These are phyloP conservation scores for Aeschynomene evenia DNA, from an alignment of 306 rosid species.

Conservation along the genomic window DNA sequence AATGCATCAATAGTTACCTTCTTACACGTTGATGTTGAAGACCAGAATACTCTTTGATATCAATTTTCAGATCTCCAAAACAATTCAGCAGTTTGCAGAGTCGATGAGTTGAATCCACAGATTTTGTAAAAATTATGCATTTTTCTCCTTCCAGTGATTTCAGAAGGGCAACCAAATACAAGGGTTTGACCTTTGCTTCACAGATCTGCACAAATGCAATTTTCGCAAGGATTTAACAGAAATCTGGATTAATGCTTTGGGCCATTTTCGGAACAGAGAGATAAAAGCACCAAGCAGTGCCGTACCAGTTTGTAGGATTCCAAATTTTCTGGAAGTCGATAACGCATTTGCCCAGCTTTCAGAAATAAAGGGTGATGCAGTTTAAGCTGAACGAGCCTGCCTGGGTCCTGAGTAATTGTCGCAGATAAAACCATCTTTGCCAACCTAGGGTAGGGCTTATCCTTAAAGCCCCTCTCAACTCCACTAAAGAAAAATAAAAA, in stretches of 20 bases:
- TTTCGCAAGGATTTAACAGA: not conserved
- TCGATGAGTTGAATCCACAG: slow-evolving; percentile 89
- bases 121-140: slow-evolving; percentile 84
- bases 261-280: not conserved
- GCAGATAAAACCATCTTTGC: slow-evolving; percentile 91
- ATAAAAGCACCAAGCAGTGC: slow-evolving; percentile 8
- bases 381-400: slow-evolving; percentile 82
- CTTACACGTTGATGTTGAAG: slow-evolving; percentile 82
- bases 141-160: slow-evolving; percentile 75
- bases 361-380: slow-evolving; percentile 80
- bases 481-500: slow-evolving; percentile 50
- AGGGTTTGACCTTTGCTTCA: slow-evolving; percentile 73
- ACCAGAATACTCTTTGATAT: slow-evolving; percentile 84
- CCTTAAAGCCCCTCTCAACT: slow-evolving; percentile 84
- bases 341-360: slow-evolving; percentile 79
- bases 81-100: slow-evolving; percentile 74
- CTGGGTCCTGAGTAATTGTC: slow-evolving; percentile 81
- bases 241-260: not conserved
- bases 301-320: slow-evolving; percentile 77
- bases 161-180: slow-evolving; percentile 79
- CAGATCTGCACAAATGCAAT: slow-evolving; percentile 53
- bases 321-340: slow-evolving; percentile 76
- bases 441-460: slow-evolving; percentile 71
- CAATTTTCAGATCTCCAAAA: slow-evolving; percentile 59
- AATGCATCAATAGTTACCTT: slow-evolving; percentile 49